phyloP scores from a whole-genome alignment of 352 stramenopile genomes.

The Phytophthora lateralis region DNA sequence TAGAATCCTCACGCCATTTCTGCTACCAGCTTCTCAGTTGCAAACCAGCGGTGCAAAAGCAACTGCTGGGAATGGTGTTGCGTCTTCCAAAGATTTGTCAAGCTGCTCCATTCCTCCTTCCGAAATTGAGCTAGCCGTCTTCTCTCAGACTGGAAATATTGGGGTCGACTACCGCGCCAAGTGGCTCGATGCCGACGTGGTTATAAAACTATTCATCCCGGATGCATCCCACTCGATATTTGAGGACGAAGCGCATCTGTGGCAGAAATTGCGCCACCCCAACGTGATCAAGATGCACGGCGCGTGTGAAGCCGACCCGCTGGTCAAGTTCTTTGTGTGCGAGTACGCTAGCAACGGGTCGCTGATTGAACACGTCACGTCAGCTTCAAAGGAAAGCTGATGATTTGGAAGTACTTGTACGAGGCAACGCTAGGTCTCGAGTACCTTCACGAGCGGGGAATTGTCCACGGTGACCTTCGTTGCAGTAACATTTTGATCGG shows the following conservation, averaged over 20 bases:
- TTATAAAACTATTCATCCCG: slow-evolving; percentile 2
- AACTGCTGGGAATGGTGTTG: not conserved
- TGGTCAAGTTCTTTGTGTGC: slow-evolving; percentile 20
- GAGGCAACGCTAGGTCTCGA: slow-evolving; percentile 9
- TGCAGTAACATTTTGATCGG: slow-evolving; percentile 39
- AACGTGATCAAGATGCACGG: slow-evolving; percentile 22
- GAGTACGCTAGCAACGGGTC: slow-evolving; percentile 13
- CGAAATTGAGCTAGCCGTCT: not conserved
- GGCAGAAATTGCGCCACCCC: slow-evolving; percentile 7
- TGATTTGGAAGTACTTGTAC: slow-evolving; percentile 12
- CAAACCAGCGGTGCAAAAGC: not conserved
- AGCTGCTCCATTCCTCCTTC: slow-evolving; percentile 1
- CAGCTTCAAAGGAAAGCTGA: not conserved
- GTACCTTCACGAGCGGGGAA: slow-evolving; percentile 15
- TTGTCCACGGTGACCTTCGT: not conserved
- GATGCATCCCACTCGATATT: not conserved
- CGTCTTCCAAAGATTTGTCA: not conserved
- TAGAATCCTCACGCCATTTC: not conserved
- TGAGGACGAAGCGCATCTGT: not conserved
- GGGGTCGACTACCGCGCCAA: slow-evolving; percentile 10
- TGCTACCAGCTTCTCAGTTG: not conserved
- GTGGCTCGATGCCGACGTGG: slow-evolving; percentile 12
- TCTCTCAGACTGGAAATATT: not conserved
- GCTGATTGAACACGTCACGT: slow-evolving; percentile 1
- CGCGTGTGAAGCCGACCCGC: slow-evolving; percentile 1